Conservation (phyloP, 306 rosid genomes). For the Lagenaria siceraria region DNA sequence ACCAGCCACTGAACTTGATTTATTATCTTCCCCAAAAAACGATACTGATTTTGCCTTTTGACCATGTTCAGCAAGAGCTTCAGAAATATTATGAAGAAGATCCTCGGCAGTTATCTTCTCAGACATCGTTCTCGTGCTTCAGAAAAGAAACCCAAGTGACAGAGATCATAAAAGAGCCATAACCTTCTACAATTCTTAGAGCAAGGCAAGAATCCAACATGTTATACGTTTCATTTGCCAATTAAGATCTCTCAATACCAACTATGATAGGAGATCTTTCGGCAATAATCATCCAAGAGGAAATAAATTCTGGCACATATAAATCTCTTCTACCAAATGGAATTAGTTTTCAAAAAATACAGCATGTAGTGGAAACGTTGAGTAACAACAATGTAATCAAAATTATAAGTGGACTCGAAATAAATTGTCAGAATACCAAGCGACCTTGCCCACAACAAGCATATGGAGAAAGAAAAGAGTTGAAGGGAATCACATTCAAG, state of each 20-base stretch:
- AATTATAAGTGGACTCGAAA: not conserved
- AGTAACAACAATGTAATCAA: not conserved
- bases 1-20: slow-evolving; percentile 28
- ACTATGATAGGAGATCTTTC: not conserved
- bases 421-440: not conserved
- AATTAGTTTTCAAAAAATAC: not conserved
- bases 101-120: slow-evolving; percentile 50
- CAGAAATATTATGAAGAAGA: slow-evolving; percentile 36
- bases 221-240: not conserved
- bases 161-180: not conserved
- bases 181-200: not conserved
- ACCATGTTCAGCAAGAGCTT: slow-evolving; percentile 33
- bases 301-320: not conserved
- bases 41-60: slow-evolving; percentile 33
- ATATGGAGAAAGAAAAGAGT: not conserved
- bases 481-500: not conserved
- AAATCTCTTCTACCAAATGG: not conserved
- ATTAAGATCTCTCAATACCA: not conserved
- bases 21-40: slow-evolving; percentile 42
- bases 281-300: not conserved
- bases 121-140: slow-evolving; percentile 43
- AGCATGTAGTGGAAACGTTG: not conserved
- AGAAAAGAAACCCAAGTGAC: not conserved
- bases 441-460: not conserved
- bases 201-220: not conserved